These are phyloP conservation scores for Fonsecaea nubica DNA, from an alignment of 2,329 filamentous ascomycete species.

Conservation along the genomic window DNA sequence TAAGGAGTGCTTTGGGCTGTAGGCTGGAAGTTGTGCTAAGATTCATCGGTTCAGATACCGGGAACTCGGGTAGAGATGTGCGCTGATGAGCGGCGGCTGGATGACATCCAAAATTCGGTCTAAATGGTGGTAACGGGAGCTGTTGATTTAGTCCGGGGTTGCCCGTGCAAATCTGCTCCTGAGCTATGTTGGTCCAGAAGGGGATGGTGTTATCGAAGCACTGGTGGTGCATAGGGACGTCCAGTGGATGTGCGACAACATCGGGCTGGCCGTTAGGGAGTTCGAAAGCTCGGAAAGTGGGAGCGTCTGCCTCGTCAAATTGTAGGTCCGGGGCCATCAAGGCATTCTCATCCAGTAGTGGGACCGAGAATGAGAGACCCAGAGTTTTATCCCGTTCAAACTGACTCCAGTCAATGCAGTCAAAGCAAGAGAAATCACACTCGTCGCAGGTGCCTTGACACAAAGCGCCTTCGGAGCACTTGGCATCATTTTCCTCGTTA, in stretches of 20 bases:
- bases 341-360: slow-evolving; percentile 25
- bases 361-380: slow-evolving; percentile 36
- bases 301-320: slow-evolving; percentile 20
- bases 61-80: neutral
- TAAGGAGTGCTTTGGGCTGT: neutral
- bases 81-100: slow-evolving; percentile 36
- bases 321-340: slow-evolving; percentile 9
- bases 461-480: slow-evolving; percentile 26
- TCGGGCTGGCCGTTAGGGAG: slow-evolving; percentile 12
- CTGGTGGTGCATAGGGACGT: slow-evolving; percentile 39
- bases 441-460: slow-evolving; percentile 38
- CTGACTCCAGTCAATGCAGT: slow-evolving; percentile 39
- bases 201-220: slow-evolving; percentile 29
- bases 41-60: neutral
- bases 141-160: slow-evolving; percentile 23
- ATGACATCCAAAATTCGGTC: slow-evolving; percentile 35
- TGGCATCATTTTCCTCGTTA: slow-evolving; percentile 32
- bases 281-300: slow-evolving; percentile 17
- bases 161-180: slow-evolving; percentile 30
- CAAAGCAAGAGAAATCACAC: slow-evolving; percentile 39
- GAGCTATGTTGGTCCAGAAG: slow-evolving; percentile 30
- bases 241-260: slow-evolving; percentile 28
- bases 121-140: slow-evolving; percentile 30
- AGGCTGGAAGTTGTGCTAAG: neutral
- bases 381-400: slow-evolving; percentile 37